A percentile compares a stretch with the other conserved stretches of the same genome.
Evolutionary conservation across 331 rosid species (phyloP).

Genomic region (Malus hybrid): DNA sequence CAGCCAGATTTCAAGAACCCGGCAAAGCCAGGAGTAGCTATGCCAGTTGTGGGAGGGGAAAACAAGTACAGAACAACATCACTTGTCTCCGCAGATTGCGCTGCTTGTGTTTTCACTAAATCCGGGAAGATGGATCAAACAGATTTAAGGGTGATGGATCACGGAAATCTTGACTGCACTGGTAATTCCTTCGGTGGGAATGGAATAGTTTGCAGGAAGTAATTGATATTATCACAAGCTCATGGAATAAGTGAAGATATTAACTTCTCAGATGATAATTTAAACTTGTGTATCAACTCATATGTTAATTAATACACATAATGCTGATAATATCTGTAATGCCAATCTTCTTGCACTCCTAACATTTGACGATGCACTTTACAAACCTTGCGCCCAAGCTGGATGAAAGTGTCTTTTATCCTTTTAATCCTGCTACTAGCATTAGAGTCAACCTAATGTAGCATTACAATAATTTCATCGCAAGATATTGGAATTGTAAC

Average conservation of each 20-base stretch:
- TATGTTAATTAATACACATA: neutral
- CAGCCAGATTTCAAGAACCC: slow-evolving; percentile 62
- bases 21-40: slow-evolving; percentile 55
- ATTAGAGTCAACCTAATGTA: neutral
- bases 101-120: slow-evolving; percentile 43
- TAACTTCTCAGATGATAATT: neutral
- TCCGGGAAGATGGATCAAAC: slow-evolving; percentile 7
- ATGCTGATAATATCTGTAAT: neutral
- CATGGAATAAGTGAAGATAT: neutral
- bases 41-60: slow-evolving; percentile 74
- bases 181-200: slow-evolving; percentile 52
- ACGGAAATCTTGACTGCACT: slow-evolving; percentile 49
- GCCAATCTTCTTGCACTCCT: neutral
- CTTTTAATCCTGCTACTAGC: neutral
- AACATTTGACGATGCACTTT: neutral
- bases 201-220: slow-evolving; percentile 84
- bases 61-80: slow-evolving; percentile 52
- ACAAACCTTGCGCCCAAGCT: neutral
- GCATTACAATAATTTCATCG: neutral
- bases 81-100: slow-evolving; percentile 52
- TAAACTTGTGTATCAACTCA: neutral
- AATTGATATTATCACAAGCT: neutral
- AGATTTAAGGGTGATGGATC: slow-evolving; percentile 10
- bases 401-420: neutral
- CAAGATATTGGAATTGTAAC: too few species aligned